These are phyloP conservation scores for Colletotrichum eremochloae DNA, from an alignment of 2,329 filamentous ascomycete genomes.

Conservation along the genomic window DNA sequence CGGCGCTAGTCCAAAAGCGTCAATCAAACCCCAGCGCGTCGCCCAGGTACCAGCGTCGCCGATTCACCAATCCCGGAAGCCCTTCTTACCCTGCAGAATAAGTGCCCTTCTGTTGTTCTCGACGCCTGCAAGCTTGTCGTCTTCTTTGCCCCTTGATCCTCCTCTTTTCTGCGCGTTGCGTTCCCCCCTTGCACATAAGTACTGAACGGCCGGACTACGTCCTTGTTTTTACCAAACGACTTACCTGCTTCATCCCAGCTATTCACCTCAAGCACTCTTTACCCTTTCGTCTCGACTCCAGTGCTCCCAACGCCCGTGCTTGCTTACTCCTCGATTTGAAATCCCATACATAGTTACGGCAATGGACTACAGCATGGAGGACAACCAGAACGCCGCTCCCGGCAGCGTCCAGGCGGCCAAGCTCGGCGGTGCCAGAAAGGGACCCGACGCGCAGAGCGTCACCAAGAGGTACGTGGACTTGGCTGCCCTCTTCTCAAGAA, in stretches of 20 bases:
- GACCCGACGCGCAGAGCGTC: constrained; percentile 78
- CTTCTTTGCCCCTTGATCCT: constrained; percentile 29
- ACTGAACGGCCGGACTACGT: not conserved
- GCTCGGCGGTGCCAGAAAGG: constrained; percentile 68
- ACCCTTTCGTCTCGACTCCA: constrained; percentile 9
- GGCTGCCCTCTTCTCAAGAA: not conserved
- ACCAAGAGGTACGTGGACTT: constrained; percentile 75
- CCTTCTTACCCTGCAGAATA: constrained; percentile 33
- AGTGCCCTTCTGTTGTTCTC: constrained; percentile 32
- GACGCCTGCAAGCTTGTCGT: constrained; percentile 16
- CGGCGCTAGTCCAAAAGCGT: constrained; percentile 35
- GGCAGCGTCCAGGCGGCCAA: constrained; percentile 73
- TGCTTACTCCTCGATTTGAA: not conserved
- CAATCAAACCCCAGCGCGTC: constrained; percentile 32
- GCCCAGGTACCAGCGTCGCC: constrained; percentile 39
- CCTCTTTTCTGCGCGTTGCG: constrained; percentile 8
- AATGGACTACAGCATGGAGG: constrained; percentile 62
- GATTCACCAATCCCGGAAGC: constrained; percentile 28
- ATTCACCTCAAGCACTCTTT: not conserved
- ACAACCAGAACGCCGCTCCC: constrained; percentile 77
- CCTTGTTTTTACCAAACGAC: constrained; percentile 7
- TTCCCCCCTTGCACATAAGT: constrained; percentile 20
- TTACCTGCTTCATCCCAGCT: constrained; percentile 20
- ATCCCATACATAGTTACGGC: constrained; percentile 11
- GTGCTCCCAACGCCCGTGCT: not conserved